Evolutionary conservation across 2,329 filamentous ascomycete species (phyloP).

Genomic region (Talaromyces sp.): DNA sequence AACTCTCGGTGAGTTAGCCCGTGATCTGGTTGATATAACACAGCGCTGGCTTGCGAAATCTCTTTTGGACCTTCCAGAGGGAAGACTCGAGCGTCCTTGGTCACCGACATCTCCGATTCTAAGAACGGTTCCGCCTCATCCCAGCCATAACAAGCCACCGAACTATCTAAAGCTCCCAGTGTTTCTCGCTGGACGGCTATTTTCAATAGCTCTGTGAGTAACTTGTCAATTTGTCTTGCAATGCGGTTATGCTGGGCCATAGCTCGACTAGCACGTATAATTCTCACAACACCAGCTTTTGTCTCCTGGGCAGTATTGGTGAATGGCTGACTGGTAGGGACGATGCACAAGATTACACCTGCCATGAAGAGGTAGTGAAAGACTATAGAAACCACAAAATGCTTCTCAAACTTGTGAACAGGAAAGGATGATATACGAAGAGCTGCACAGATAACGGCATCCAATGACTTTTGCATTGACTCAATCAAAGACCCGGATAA

Average conservation of each 20-base stretch:
- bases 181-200: slow-evolving; percentile 25
- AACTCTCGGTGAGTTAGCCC: background rate
- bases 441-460: slow-evolving; percentile 26
- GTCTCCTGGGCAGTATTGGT: slow-evolving; percentile 28
- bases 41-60: background rate
- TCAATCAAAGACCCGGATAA: background rate
- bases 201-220: slow-evolving; percentile 28
- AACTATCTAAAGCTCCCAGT: background rate
- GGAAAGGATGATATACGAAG: slow-evolving; percentile 30
- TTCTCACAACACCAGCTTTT: slow-evolving; percentile 30
- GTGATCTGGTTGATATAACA: background rate
- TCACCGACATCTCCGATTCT: background rate
- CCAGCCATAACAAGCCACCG: background rate
- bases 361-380: slow-evolving; percentile 25
- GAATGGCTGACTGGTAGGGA: slow-evolving; percentile 28
- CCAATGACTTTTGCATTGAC: slow-evolving; percentile 16
- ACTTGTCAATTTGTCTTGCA: slow-evolving; percentile 27
- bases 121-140: background rate
- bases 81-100: too few relatives aligned
- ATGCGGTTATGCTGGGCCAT: slow-evolving; percentile 26
- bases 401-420: slow-evolving; percentile 26
- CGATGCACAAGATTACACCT: slow-evolving; percentile 29
- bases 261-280: slow-evolving; percentile 26
- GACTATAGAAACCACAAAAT: slow-evolving; percentile 26
- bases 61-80: background rate